Base-by-base conservation (phyloP, 768 basidiomycete genomes). In the Lactarius akahatsu region DNA sequence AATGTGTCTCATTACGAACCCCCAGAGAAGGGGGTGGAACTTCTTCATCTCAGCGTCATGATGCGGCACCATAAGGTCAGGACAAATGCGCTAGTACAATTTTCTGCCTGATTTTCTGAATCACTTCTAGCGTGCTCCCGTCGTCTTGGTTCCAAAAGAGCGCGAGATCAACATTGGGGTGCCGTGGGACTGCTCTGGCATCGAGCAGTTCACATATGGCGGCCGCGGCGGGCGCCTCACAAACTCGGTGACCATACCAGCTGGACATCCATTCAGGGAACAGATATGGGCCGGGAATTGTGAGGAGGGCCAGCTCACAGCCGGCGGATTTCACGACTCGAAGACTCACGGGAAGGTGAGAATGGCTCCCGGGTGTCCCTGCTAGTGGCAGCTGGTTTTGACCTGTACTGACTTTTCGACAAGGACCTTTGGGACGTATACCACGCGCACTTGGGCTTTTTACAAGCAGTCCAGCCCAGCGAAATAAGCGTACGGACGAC, bases 351-450 rank as follows among this genome's bases (percentile, higher is more conserved):
- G 82, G 15, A 71, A 78, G 75, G 77, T 78, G 57, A 9, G 73
- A 11, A 16, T 36, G 2, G 2, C 47, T 23, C n/a, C 4, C 0
- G 38, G 8, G 1, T 18, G 47, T 1, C 34, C 67, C 28, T 18
- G 38, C 43, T 10, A 47, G 18, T 23, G 45, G n/a, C 32, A 36
- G 15, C 55, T 43, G 4, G 23, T 10, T n/a, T 4, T 47, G n/a
- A 45, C 20, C 4, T n/a, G 26, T 11, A 64, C 52, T 66, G 30
- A 40, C 30, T 57, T 16, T 23, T 36, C 4, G 3, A 32, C 15
- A 57, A 82, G 82, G 81, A 83, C 67, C 78, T 82, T 70, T 80
- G 79, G 77, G 74, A 75, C 5, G 76, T 82, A 16, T 83, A 82
- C 68, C 72, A 73, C 36, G 65, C 72, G 41, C 71, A 71, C 64